Evolutionary conservation across 108 stramenopile species (phyloP).

Genomic region (Conticribra weissflogii): DNA sequence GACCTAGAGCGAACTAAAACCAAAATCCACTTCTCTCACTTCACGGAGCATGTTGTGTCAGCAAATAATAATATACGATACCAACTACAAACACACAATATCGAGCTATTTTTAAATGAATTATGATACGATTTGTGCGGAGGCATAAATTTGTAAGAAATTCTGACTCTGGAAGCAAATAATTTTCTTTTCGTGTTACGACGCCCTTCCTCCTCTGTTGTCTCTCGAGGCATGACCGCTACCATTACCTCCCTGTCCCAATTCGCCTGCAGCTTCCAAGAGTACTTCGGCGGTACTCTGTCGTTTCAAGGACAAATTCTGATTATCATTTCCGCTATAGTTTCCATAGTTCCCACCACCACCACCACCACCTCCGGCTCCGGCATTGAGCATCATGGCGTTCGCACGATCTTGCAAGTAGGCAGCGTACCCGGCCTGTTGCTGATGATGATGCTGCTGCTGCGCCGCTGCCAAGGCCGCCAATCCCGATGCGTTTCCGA

Average conservation of each 20-base stretch:
- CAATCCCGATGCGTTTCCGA: constrained; percentile 23
- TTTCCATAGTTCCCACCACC: neutral
- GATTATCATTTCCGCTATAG: neutral
- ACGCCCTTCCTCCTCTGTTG: too few relatives aligned
- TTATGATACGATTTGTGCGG: too few relatives aligned
- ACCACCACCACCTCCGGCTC: constrained; percentile 1
- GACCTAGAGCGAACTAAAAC: too few relatives aligned
- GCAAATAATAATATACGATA: too few relatives aligned
- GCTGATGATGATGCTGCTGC: constrained; percentile 28
- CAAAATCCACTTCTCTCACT: too few relatives aligned
- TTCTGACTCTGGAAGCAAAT: too few relatives aligned
- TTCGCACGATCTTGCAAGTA: constrained; percentile 19
- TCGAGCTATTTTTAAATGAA: too few relatives aligned
- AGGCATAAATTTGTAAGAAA: too few relatives aligned
- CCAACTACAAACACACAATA: too few relatives aligned
- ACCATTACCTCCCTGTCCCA: neutral
- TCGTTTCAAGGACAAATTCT: neutral
- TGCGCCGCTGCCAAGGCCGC: constrained; percentile 44
- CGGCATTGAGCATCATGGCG: neutral
- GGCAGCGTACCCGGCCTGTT: constrained; percentile 21
- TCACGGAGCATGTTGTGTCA: too few relatives aligned
- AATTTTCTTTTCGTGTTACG: too few relatives aligned
- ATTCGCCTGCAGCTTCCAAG: neutral
- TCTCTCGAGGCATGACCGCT: neutral
- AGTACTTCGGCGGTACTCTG: neutral